Percentiles rank a stretch among this genome's conserved stretches.
Evolutionary conservation across 208 protist genomes (phyloP).

Genomic region (Porcisia hertigi): DNA sequence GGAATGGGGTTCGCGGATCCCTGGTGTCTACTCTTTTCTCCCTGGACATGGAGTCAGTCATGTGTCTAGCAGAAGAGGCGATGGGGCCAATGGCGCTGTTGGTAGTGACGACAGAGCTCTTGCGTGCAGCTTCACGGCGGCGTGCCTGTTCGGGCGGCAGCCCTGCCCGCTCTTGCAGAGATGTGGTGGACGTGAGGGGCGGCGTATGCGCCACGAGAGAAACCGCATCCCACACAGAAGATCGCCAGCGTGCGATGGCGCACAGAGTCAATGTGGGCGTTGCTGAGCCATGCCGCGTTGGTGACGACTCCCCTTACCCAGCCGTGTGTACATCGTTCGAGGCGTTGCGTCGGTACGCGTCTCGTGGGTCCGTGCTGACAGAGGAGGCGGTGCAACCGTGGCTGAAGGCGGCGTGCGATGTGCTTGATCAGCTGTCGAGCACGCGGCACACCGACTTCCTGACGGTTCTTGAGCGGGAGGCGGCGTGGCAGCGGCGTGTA

Average conservation of each 20-base stretch:
- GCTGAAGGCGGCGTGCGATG: conserved; percentile 12
- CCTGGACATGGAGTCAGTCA: neutral
- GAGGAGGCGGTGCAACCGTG: conserved; percentile 9
- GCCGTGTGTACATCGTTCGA: conserved; percentile 10
- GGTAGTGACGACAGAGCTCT: conserved; percentile 2
- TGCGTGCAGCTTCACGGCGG: neutral
- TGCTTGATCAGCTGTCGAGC: conserved; percentile 24
- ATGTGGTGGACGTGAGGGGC: neutral
- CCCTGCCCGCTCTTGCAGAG: neutral
- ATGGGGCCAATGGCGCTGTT: conserved; percentile 9
- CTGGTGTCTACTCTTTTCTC: neutral
- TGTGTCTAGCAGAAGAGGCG: neutral
- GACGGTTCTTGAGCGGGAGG: conserved; percentile 18
- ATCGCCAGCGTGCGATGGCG: neutral
- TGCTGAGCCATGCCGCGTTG: neutral
- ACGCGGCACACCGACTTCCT: conserved; percentile 11
- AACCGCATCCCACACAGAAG: neutral
- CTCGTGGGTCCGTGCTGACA: conserved; percentile 14
- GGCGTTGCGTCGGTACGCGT: conserved; percentile 10
- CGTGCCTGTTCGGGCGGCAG: neutral
- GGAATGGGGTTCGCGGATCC: neutral
- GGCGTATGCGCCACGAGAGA: neutral
- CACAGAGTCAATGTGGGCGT: neutral
- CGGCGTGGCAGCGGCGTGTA: conserved; percentile 13
- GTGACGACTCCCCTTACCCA: neutral